Evolutionary conservation across 1,284 basidiomycete genomes (phyloP), one percentile per base, ranked within the genome.

Genomic region (Ganoderma sinense): DNA sequence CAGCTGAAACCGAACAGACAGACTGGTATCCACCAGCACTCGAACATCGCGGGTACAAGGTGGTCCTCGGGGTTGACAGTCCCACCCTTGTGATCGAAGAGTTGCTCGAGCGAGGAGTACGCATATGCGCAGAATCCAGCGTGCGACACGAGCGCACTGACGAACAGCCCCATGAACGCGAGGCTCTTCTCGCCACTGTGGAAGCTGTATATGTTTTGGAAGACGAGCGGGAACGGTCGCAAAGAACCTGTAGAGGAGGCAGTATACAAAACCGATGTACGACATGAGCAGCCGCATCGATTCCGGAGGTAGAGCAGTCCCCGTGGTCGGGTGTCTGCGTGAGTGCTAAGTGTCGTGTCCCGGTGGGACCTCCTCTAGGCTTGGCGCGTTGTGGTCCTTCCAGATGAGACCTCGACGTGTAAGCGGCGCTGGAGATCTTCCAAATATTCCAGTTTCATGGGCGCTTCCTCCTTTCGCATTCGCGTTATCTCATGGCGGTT

Each of bases 131-230:
- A 69, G 71, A 73, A 74, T 13, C 65, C 63, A 14, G 70, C 66
- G 18, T 70, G 56, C 36, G 75, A 73, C 23, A 78, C 23, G 4
- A 71, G 11, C 3, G 78, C 80, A 69, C 79, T 80, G 39, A 82
- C 74, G 2, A 84, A 81, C 55, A 88, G 81, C n/a, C 85, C 84
- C 66, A 87, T 78, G 75, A 87, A 86, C 55, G 86, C 81, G 23
- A 89, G 80, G 2, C 86, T 84, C 10, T 79, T 78, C 62, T 84
- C 73, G 45, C 82, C 82, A 16, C 78, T 74, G 70, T 81, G 82
- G 71, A 74, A 78, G 0, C 71, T 69, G 77, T 83, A 78, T 20
- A 80, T 74, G 67, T 73, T 80, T 31, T 75, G 71, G 70, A 81
- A 82, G 33, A 81, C 80, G 26, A 82, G 71, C 43, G 78, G 77